phyloP scores from a whole-genome alignment of 2,329 filamentous ascomycete species.

The Fusarium pseudograminearum region DNA sequence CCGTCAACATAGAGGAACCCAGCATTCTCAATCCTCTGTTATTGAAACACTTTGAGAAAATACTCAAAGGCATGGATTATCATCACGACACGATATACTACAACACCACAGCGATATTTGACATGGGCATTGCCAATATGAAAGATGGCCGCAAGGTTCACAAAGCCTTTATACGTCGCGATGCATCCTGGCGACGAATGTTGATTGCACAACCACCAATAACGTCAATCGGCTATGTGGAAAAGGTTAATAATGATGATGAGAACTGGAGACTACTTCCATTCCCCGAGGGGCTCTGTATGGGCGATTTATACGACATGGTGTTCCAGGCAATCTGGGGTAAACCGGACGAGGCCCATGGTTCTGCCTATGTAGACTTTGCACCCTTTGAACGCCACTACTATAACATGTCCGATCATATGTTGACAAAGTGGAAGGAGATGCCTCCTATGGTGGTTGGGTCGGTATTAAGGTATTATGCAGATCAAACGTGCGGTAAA shows the following conservation, averaged over 20 bases:
- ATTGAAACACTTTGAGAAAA: not conserved
- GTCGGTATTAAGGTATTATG: fast-evolving
- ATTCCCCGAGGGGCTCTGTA: not conserved
- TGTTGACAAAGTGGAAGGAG: too few relatives aligned
- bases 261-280: not conserved
- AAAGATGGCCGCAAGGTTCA: not conserved
- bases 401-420: too few relatives aligned
- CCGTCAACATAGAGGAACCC: not conserved
- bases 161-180: not conserved
- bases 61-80: not conserved
- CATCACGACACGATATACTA: too few relatives aligned
- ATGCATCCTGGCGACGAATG: not conserved
- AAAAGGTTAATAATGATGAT: fast-evolving
- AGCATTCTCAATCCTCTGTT: not conserved
- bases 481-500: not conserved
- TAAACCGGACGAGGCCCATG: fast-evolving
- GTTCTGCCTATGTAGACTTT: not conserved
- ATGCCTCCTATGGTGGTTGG: not conserved
- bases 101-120: fast-evolving
- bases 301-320: not conserved
- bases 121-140: not conserved
- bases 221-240: not conserved
- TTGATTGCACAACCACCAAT: not conserved
- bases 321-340: not conserved
- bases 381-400: not conserved